phyloP scores from a whole-genome alignment of 225 moss, liverwort and hornwort species.

The Polytrichum commune region DNA sequence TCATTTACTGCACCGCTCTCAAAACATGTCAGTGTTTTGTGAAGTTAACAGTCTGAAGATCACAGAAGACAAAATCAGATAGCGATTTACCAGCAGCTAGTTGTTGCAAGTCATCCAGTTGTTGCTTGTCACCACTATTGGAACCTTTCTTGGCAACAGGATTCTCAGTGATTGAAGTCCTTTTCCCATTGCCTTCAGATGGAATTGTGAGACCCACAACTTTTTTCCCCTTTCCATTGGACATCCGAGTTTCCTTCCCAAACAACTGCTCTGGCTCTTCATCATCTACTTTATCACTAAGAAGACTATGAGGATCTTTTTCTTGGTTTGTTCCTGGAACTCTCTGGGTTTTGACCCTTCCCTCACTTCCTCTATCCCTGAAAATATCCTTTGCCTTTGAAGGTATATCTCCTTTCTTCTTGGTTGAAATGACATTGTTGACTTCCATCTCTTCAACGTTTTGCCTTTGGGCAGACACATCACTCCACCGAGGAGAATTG shows the following conservation, averaged over 20 bases:
- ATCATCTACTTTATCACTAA: constrained; percentile 34
- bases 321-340: constrained; percentile 14
- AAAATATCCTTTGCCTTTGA: constrained; percentile 33
- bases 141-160: constrained; percentile 10
- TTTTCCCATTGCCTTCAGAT: constrained; percentile 12
- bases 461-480: constrained; percentile 6
- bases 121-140: constrained; percentile 10
- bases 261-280: constrained; percentile 22
- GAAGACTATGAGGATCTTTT: constrained; percentile 20
- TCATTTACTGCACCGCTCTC: too few species aligned
- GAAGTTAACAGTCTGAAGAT: too few species aligned
- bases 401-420: constrained; percentile 18
- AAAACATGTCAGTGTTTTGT: too few species aligned
- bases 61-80: too few species aligned
- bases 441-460: constrained; percentile 23
- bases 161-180: constrained; percentile 6
- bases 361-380: constrained; percentile 18
- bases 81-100: constrained; percentile 20
- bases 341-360: constrained; percentile 10
- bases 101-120: constrained; percentile 9
- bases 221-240: constrained; percentile 22
- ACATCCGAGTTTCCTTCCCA: constrained; percentile 14
- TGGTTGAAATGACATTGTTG: constrained; percentile 10
- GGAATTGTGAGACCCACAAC: constrained; percentile 5
- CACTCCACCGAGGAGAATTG: constrained; percentile 17